phyloP scores from a whole-genome alignment of 192 early-diverging fungal species.

The Coemansia sp. region DNA sequence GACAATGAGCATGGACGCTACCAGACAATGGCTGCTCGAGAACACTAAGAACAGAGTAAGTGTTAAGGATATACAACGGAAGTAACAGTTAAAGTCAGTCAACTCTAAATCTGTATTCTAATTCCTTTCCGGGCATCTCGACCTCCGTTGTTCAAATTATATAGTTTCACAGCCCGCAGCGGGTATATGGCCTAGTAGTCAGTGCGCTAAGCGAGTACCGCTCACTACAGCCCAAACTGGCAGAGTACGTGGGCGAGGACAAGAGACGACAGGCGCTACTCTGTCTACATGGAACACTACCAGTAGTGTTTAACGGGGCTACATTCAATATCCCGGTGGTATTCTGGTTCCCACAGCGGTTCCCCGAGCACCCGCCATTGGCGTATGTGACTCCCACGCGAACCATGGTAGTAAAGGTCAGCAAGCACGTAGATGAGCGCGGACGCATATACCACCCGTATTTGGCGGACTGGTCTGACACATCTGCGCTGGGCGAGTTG shows the following conservation, averaged over 20 bases:
- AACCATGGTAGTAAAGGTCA: slow-evolving; percentile 79
- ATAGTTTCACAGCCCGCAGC: slow-evolving; percentile 44
- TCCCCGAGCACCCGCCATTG: slow-evolving; percentile 79
- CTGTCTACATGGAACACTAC: slow-evolving; percentile 85
- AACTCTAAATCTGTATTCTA: not conserved
- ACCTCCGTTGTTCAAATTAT: not conserved
- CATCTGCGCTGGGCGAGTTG: slow-evolving; percentile 35
- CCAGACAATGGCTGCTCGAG: slow-evolving; percentile 42
- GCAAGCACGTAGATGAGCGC: slow-evolving; percentile 80
- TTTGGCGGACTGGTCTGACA: slow-evolving; percentile 67
- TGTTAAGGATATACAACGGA: not conserved
- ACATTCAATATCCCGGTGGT: slow-evolving; percentile 93
- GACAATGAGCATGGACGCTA: slow-evolving; percentile 32
- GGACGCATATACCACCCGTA: slow-evolving; percentile 86
- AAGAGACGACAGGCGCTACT: slow-evolving; percentile 62
- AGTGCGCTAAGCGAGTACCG: slow-evolving; percentile 33
- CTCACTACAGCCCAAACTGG: slow-evolving; percentile 38
- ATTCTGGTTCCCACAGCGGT: slow-evolving; percentile 83
- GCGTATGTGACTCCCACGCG: slow-evolving; percentile 87
- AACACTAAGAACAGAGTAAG: slow-evolving; percentile 50
- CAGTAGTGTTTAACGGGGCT: slow-evolving; percentile 76
- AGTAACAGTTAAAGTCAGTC: not conserved
- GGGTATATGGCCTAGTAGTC: slow-evolving; percentile 30
- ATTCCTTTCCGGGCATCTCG: not conserved
- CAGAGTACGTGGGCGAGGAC: slow-evolving; percentile 47